Base-by-base conservation (phyloP, 1,284 basidiomycete species). In the Gomphus sp. region DNA sequence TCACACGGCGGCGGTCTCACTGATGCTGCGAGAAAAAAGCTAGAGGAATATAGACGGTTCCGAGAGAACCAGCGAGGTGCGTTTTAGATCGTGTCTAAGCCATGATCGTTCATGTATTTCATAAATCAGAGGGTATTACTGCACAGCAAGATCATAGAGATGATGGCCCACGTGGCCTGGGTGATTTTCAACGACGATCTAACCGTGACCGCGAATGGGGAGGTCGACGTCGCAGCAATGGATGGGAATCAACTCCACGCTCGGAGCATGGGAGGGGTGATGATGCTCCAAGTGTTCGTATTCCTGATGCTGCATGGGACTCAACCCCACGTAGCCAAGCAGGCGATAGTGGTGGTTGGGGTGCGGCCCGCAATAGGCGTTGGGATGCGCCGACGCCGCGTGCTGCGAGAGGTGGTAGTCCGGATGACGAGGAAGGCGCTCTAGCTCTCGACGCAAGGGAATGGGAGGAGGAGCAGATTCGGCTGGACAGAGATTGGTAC, bases 381-480 rank as follows among this genome's bases (percentile, higher is more conserved):
- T 94, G 93, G 93, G 93, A 94, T 70, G 88, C 90, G 2, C 89
- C 91, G 2, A 95, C 93, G 0, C 93, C 93, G 1, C 76, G 89
- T 47, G 77, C 75, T 54, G 77, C 76, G 5, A 75, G 86, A 64
- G 84, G 79, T 11, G 79, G 75, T 0, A 85, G 84, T 61, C 84
- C 84, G 6, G 81, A 85, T 45, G 85, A 75, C 12, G 80, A 81
- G 14, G 83, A 82, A 44, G 80, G 73, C 41, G 75, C 75, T 47
- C 71, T 79, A 41, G 83, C 76, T 12, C 71, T 88, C 33, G 85
- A 89, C 67, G 78, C 81, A 37, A 78, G 89, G 58, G 94, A 95
- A 66, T 98, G 93, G 93, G 94, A 96, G 69, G 93, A 97, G 65
- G 94, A 97, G 70, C 92, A 96, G 69, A 79, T 93, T 8, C 80